Percentiles rank a stretch among this genome's conserved stretches.
phyloP scores from a whole-genome alignment of 768 basidiomycete species.

The Podaxis rugospora region DNA sequence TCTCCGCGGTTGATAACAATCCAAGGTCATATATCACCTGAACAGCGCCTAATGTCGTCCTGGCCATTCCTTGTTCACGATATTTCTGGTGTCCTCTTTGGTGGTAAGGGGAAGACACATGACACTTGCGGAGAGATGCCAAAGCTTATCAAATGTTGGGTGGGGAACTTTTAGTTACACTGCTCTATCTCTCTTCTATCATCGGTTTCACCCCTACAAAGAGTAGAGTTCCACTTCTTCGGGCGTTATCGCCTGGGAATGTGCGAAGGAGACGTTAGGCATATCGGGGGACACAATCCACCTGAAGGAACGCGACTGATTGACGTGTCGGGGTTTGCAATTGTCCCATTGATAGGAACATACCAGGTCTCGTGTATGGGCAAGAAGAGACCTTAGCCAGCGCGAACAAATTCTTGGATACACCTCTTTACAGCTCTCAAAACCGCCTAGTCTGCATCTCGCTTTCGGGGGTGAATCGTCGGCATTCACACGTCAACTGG shows the following conservation, averaged over 20 bases:
- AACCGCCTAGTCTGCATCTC: too few relatives aligned
- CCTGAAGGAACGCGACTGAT: too few relatives aligned
- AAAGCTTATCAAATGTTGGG: constrained; percentile 4
- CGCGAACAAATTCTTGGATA: too few relatives aligned
- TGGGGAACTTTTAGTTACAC: neutral
- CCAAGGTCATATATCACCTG: neutral
- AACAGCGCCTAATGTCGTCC: neutral
- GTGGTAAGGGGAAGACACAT: constrained; percentile 2
- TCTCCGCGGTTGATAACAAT: constrained; percentile 2
- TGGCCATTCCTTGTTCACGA: constrained; percentile 8
- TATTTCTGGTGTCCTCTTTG: constrained; percentile 5
- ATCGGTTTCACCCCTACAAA: neutral
- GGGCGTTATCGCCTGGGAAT: constrained; percentile 5
- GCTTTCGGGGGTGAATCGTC: too few relatives aligned
- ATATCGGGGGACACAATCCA: too few relatives aligned
- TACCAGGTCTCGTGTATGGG: too few relatives aligned
- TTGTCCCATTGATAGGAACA: too few relatives aligned
- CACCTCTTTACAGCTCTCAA: too few relatives aligned
- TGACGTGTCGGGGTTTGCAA: too few relatives aligned
- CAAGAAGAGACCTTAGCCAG: too few relatives aligned
- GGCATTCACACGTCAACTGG: too few relatives aligned
- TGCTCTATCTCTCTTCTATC: neutral
- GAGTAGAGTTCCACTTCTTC: neutral
- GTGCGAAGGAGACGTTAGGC: neutral
- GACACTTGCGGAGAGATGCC: neutral